Evolutionary conservation across 129 eudicot genomes (phyloP), one percentile per base, ranked within the genome.

Genomic region (Calendula officinalis): DNA sequence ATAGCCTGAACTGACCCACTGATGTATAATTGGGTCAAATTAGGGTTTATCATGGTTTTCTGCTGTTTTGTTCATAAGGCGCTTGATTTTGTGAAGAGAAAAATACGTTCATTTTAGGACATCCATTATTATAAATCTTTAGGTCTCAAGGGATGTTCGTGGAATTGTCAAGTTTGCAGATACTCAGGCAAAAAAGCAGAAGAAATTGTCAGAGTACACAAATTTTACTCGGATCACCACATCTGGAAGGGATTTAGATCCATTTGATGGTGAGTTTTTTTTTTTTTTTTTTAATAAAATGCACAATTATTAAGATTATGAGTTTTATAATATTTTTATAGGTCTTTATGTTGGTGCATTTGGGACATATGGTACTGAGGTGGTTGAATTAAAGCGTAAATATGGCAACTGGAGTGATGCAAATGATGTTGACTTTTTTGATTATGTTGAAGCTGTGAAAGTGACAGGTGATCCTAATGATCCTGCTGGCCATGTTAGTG

Each of bases 361-460:
- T 82, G 97, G 97, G 38, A 97, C 97, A 65, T 88, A 81, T 78
- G 99, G 97, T 30, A 78, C 97, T 40, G 99, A 94, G 80, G 85
- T 94, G 27, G 97, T 94, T 41, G 97, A 94, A 35, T 75, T 94
- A 56, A 88, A 83, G 77, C 97, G 95, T 54, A 94, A 88, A 77
- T 94, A 83, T 82, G 99, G 99, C 69, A 90, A 82, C 67, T 94
- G 99, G 99, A 87, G 81, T 74, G 77, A 72, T 48, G 75, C 44
- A 7, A 76, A 63, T 70, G 86, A 78, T 69, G 30, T 22, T 22
- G 85, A 94, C 68, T 94, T 94, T 69, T 94, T 85, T 67, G 99
- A 94, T 79, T 94, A 94, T 72, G 95, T 94, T 61, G 99, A 94
- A 75, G 99, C 99, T 32, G 97, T 94, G 75, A 94, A 94, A 78